Evolutionary conservation across 371 early-diverging fungal species (phyloP), one percentile per base, ranked within the genome.

Genomic region (Polyrhizophydium stewartii): DNA sequence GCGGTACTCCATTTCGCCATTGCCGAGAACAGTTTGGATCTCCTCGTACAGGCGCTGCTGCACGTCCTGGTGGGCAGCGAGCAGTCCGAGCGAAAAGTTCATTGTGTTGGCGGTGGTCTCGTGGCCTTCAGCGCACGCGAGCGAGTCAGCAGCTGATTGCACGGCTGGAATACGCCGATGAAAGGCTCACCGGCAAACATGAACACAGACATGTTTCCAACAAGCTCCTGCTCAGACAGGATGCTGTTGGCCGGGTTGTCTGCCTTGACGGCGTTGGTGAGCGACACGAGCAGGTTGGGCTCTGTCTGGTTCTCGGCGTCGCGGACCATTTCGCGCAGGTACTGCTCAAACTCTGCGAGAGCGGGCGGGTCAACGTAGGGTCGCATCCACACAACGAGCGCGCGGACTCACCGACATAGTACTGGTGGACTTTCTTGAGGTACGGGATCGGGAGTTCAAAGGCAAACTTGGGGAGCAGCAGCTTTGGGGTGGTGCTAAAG

Each of bases 91-190:
- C 21, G 52, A 2, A 28, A 13, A 51, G 24, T 31, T 27, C 13
- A 72, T 40, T 12, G 65, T 51, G 21, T 59, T 64, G 30, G 72
- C 72, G 22, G 72, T 72, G 1, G 69, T 72, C 55, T 71, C 67
- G 49, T 68, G 66, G 1, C 65, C 64, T 7, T 61, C 13, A 32
- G n/a, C n/a, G n/a, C n/a, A n/a, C n/a, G n/a, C n/a, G n/a, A n/a
- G n/a, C n/a, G n/a, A n/a, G n/a, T n/a, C n/a, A n/a, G n/a, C n/a
- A n/a, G n/a, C n/a, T n/a, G n/a, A n/a, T n/a, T n/a, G n/a, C n/a
- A n/a, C n/a, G n/a, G n/a, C n/a, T n/a, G n/a, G n/a, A n/a, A n/a
- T n/a, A n/a, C n/a, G n/a, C n/a, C n/a, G n/a, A n/a, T n/a, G n/a
- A n/a, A n/a, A n/a, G n/a, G n/a, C n/a, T 24, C n/a, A 38, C 55